These are phyloP conservation scores for Salicornia ramosissima DNA, from an alignment of 148 eudicot species.

Conservation along the genomic window DNA sequence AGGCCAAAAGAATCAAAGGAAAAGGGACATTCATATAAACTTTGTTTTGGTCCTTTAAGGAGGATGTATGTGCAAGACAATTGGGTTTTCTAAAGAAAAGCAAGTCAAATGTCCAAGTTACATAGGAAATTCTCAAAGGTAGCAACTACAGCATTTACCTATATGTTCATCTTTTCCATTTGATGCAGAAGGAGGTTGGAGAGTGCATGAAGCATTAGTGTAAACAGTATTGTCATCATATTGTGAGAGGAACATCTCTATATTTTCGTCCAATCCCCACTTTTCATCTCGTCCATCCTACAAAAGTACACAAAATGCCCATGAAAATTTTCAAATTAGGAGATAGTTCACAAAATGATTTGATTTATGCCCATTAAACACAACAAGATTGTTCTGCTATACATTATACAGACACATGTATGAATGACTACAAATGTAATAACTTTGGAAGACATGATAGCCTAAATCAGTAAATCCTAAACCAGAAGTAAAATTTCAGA, in stretches of 20 bases:
- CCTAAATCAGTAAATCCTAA: not conserved
- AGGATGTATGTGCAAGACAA: not conserved
- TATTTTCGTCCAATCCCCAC: conserved; percentile 13
- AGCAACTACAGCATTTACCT: conserved; percentile 14
- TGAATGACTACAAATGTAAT: not conserved
- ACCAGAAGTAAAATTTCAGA: not conserved
- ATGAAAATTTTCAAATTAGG: not conserved
- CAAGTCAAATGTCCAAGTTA: not conserved
- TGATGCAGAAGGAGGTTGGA: conserved; percentile 1
- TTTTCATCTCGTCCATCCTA: conserved; percentile 9
- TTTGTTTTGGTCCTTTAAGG: not conserved
- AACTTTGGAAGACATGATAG: not conserved
- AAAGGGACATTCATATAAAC: not conserved
- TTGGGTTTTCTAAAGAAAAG: not conserved
- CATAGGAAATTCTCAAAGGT: not conserved
- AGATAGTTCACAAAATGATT: not conserved
- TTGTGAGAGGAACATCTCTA: conserved; percentile 13
- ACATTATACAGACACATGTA: not conserved
- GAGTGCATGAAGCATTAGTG: not conserved
- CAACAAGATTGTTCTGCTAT: not conserved
- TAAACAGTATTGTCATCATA: conserved; percentile 17
- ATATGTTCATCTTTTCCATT: conserved; percentile 2
- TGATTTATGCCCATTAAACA: not conserved
- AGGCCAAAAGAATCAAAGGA: not conserved
- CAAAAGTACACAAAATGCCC: not conserved